Conservation (phyloP, 2,329 filamentous ascomycete species). For the Akanthomyces uredinophilus region DNA sequence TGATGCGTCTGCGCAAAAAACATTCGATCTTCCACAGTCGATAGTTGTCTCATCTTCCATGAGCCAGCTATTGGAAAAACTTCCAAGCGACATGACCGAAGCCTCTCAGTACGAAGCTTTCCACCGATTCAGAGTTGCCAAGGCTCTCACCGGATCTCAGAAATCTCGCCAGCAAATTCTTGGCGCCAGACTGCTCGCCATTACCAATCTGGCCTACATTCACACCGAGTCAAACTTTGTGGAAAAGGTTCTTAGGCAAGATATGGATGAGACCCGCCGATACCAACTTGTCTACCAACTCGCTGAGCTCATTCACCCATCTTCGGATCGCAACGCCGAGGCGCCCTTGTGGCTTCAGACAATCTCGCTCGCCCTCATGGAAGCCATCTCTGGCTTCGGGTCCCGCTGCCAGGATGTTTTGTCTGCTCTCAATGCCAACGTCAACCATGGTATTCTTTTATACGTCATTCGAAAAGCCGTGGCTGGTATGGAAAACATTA, state of each 20-base stretch:
- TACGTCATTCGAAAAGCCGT: constrained; percentile 91
- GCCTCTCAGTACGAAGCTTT: constrained; percentile 78
- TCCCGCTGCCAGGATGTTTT: constrained; percentile 75
- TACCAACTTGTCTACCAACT: constrained; percentile 90
- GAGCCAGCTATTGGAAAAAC: constrained; percentile 51
- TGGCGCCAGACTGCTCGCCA: constrained; percentile 74
- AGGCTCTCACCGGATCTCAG: constrained; percentile 64
- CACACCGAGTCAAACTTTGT: constrained; percentile 78
- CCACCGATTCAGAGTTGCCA: constrained; percentile 76
- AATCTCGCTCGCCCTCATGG: constrained; percentile 72
- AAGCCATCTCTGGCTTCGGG: constrained; percentile 78
- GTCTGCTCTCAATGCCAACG: constrained; percentile 87
- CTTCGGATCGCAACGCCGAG: constrained; percentile 59
- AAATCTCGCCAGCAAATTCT: constrained; percentile 70
- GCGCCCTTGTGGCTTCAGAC: constrained; percentile 77
- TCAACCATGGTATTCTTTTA: constrained; percentile 91
- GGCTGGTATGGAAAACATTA: constrained; percentile 64
- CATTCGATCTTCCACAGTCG: constrained; percentile 60
- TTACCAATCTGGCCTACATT: constrained; percentile 88
- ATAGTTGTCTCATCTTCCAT: constrained; percentile 48
- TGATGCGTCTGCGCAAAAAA: constrained; percentile 43
- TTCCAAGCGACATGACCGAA: constrained; percentile 61
- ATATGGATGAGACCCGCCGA: constrained; percentile 81
- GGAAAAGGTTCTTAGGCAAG: constrained; percentile 79
- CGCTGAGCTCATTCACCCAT: constrained; percentile 83